phyloP scores from a whole-genome alignment of 495 filamentous ascomycete genomes.

The Hyaloscypha hepaticicola region DNA sequence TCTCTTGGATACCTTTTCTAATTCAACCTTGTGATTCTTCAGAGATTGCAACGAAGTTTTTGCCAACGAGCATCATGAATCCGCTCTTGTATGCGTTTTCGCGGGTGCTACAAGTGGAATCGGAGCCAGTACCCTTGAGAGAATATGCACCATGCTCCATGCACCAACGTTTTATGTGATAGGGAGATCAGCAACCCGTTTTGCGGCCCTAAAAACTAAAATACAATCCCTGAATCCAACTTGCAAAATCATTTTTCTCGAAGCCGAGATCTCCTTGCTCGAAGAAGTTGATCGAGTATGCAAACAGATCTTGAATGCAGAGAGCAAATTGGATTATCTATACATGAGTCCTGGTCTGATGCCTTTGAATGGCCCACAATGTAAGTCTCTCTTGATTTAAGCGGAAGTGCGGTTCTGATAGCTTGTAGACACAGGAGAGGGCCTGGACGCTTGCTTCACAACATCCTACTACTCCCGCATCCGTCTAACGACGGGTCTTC shows the following conservation, averaged over 20 bases:
- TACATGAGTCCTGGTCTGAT: slow-evolving; percentile 28
- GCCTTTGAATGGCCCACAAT: slow-evolving; percentile 8
- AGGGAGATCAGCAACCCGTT: slow-evolving; percentile 38
- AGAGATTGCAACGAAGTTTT: slow-evolving; percentile 24
- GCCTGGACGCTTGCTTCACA: slow-evolving; percentile 22
- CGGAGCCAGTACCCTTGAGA: slow-evolving; percentile 34
- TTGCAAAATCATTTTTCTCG: slow-evolving; percentile 23
- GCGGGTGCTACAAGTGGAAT: slow-evolving; percentile 45
- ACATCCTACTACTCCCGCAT: slow-evolving; percentile 33
- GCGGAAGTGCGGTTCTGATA: not conserved
- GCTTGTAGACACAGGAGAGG: slow-evolving; percentile 32
- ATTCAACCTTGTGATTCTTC: not conserved
- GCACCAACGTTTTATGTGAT: slow-evolving; percentile 38
- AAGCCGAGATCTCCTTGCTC: slow-evolving; percentile 26
- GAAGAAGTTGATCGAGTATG: slow-evolving; percentile 27
- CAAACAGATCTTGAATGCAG: slow-evolving; percentile 15
- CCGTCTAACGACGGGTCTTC: slow-evolving; percentile 18
- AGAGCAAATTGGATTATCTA: slow-evolving; percentile 27
- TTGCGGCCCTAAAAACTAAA: slow-evolving; percentile 36
- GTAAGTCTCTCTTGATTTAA: not conserved
- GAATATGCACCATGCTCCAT: slow-evolving; percentile 26
- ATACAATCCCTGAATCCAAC: slow-evolving; percentile 6
- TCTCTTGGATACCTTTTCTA: not conserved
- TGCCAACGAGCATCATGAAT: slow-evolving; percentile 15
- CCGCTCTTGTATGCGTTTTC: slow-evolving; percentile 26